Evolutionary conservation across 2,329 filamentous ascomycete species (phyloP).

Genomic region (Colletotrichum sp.): DNA sequence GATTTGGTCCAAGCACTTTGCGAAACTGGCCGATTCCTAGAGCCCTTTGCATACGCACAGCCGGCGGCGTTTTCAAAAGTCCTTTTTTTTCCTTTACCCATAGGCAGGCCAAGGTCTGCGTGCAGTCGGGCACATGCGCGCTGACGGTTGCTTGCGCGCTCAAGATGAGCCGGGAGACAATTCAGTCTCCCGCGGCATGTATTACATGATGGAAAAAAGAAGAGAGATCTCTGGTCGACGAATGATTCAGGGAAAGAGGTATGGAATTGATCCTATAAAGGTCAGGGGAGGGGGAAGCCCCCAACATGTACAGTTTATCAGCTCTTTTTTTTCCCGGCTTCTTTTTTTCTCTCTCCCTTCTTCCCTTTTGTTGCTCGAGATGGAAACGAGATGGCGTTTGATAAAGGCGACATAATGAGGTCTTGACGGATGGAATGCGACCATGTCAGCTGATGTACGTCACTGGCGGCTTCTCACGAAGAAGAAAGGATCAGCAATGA

Average conservation of each 20-base stretch:
- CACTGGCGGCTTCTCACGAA: slow-evolving; percentile 1
- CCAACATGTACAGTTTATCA: neutral
- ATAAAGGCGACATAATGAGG: slow-evolving; percentile 12
- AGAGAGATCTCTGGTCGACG: neutral
- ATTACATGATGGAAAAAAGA: neutral
- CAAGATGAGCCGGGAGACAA: neutral
- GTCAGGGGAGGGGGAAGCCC: neutral
- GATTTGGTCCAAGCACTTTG: slow-evolving; percentile 99
- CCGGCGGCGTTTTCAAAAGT: slow-evolving; percentile 8
- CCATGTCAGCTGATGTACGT: neutral
- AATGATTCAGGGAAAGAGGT: neutral
- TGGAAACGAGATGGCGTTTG: slow-evolving; percentile 21
- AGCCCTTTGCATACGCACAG: neutral
- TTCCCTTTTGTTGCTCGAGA: neutral
- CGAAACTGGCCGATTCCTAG: slow-evolving; percentile 62
- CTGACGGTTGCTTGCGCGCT: neutral
- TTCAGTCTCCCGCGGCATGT: neutral
- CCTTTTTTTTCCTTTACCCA: neutral
- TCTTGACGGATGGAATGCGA: slow-evolving; percentile 16
- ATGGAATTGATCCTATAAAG: neutral
- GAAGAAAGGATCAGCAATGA: slow-evolving; percentile 17
- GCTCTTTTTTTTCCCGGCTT: neutral
- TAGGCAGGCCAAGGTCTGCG: neutral
- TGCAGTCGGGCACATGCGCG: slow-evolving; percentile 15
- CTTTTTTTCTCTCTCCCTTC: neutral